Evolutionary conservation across 169 alveolate species (phyloP), one percentile per base, ranked within the genome.

Genomic region (Plasmodium falciparum): DNA sequence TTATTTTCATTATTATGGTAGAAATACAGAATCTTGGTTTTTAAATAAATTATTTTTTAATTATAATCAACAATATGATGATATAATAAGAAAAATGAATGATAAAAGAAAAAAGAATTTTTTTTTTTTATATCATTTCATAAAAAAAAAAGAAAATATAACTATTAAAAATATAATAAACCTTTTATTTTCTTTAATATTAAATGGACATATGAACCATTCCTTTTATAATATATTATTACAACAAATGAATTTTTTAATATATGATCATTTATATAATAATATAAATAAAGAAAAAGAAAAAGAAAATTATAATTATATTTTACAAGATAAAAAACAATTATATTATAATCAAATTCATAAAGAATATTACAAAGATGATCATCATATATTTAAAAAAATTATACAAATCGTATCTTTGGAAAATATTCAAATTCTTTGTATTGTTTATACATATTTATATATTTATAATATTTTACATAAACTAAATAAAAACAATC

Each of bases 351-450:
- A 54, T 24, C 12, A 2, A n/a, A 15, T 24, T 24, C 8, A 63
- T 45, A 26, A 13, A 49, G 13, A 15, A 59, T 17, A 59, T 59
- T 59, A 15, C 6, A 59, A 59, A 1, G 63, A 69, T 12, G 15
- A 12, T 58, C n/a, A 66, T 3, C 26, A 63, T 20, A 29, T 63
- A 50, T 24, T 65, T 22, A 76, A 76, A 43, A 58, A 76, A 47
- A 12, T 69, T 12, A 22, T 76, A 9, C 29, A 65, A 13, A 13
- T 56, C 4, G 39, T 76, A 59, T 22, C 89, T 29, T 33, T 76
- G 17, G 76, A 76, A n/a, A 76, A 76, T 65, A 58, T 69, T 22
- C 89, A 76, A 33, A 13, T 76, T 22, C 76, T 76, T 3, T 76
- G 75, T 76, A 59, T 76, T 33, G 26, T 47, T 20, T 76, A 63